Conservation (phyloP, 1,139 yeast genomes). For the Suhomyces taliae region DNA sequence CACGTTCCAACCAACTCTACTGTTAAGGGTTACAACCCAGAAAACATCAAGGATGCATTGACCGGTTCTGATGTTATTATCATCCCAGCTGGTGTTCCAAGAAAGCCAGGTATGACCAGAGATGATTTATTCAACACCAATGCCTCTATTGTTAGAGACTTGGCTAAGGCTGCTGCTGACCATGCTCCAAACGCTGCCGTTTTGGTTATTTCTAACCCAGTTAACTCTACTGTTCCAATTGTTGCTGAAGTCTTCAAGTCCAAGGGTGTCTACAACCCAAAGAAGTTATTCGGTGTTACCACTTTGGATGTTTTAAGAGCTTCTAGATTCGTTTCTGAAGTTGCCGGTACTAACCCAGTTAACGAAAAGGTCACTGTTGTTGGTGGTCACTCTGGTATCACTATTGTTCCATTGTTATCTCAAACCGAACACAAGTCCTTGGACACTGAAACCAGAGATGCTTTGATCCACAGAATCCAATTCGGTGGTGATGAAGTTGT, state of each 20-base stretch:
- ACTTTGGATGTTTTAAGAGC: slow-evolving; percentile 90
- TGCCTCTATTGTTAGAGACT: slow-evolving; percentile 83
- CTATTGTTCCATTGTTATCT: slow-evolving; percentile 87
- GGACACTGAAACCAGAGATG: slow-evolving; percentile 57
- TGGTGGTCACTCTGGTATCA: slow-evolving; percentile 97
- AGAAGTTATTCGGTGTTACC: slow-evolving; percentile 87
- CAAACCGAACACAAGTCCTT: slow-evolving; percentile 54
- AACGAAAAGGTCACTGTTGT: slow-evolving; percentile 75
- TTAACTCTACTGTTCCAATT: slow-evolving; percentile 92
- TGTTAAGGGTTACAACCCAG: slow-evolving; percentile 71
- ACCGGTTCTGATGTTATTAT: slow-evolving; percentile 74
- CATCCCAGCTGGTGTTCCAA: slow-evolving; percentile 95
- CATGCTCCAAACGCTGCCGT: slow-evolving; percentile 74
- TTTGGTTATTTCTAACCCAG: slow-evolving; percentile 88
- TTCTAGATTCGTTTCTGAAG: slow-evolving; percentile 59
- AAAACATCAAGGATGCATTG: slow-evolving; percentile 59
- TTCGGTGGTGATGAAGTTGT: slow-evolving; percentile 98
- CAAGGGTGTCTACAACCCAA: slow-evolving; percentile 73
- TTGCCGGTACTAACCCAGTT: slow-evolving; percentile 51
- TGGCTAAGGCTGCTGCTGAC: slow-evolving; percentile 78
- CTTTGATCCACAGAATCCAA: slow-evolving; percentile 83
- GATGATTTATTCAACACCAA: slow-evolving; percentile 93
- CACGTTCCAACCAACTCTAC: slow-evolving; percentile 83
- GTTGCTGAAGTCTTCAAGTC: slow-evolving; percentile 83
- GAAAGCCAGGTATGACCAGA: slow-evolving; percentile 98